Conservation (phyloP, 1,284 basidiomycete species). For the Heterobasidion occidentale region DNA sequence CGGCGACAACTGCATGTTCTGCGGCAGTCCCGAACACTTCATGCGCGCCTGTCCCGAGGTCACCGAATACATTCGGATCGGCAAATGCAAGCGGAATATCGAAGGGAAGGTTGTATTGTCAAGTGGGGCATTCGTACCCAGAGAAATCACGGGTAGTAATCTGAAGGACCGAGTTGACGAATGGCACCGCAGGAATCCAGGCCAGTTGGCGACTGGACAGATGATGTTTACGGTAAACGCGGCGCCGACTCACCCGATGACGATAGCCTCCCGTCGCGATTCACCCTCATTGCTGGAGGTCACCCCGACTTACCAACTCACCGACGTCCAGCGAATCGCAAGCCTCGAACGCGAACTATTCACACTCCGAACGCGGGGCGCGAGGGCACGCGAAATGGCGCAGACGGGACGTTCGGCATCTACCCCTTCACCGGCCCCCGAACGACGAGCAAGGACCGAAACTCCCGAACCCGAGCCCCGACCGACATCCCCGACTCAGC, state of each 20-base stretch:
- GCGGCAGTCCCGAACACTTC: neutral
- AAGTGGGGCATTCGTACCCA: neutral
- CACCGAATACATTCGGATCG: neutral
- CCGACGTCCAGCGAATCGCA: neutral
- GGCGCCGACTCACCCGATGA: neutral
- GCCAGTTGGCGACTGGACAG: neutral
- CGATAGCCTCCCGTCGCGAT: neutral
- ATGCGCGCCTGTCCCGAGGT: neutral
- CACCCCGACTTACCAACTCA: neutral
- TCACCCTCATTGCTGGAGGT: neutral
- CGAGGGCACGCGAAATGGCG: neutral
- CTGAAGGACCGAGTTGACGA: neutral
- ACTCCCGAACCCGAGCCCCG: neutral
- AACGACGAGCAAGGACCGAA: neutral
- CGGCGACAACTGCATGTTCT: neutral
- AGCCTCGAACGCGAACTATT: neutral
- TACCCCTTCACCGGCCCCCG: too few relatives aligned
- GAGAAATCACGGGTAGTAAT: neutral
- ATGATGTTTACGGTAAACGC: neutral
- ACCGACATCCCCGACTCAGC: neutral
- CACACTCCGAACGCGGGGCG: neutral
- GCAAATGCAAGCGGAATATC: neutral
- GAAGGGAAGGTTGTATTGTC: neutral
- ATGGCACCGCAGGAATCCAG: neutral
- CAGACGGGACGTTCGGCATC: too few relatives aligned